Evolutionary conservation across 306 rosid genomes (phyloP), one percentile per base, ranked within the genome.

Genomic region (Dalbergia cultrata): DNA sequence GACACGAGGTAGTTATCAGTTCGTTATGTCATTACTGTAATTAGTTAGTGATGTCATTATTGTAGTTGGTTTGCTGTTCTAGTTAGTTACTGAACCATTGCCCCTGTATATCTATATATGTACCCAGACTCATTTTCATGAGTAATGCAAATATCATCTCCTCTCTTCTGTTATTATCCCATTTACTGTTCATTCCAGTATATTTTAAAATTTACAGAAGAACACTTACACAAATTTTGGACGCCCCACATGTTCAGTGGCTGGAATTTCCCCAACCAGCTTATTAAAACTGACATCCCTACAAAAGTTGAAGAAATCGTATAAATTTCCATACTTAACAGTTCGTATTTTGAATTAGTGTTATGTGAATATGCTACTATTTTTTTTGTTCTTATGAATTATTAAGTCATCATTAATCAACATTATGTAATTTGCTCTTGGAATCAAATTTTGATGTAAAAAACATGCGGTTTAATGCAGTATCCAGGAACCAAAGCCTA

Each of bases 201-300:
- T 67, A 70, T 47, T 52, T 21, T 26, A 75, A 45, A 74, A 54
- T 39, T 82, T 34, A 44, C 13, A 61, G 37, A 54, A 76, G 43
- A 31, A 10, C 49, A 82, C 97, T 92, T 87, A 95, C 99, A 95
- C 67, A 80, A 89, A 90, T 84, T 39, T 84, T 72, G 86, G 19
- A 68, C 64, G 87, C 75, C 80, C 77, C 43, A 70, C 84, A 66
- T 49, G 85, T 50, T 14, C 2, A 50, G 80, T 57, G 0, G 64
- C 66, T 33, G 97, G 97, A 88, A 95, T 80, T 87, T 89, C 75
- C 85, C 99, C 99, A 31, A 82, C 88, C 84, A 95, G 80, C 57
- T 90, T 85, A 78, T 95, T 95, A 83, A 93, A 95, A 88, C 97
- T 91, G 78, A 93, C 85, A 86, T 95, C 99, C 86, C 99, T 95